These are phyloP conservation scores for Sphagnum tenellum DNA, from an alignment of 225 moss, liverwort and hornwort species.

Conservation along the genomic window DNA sequence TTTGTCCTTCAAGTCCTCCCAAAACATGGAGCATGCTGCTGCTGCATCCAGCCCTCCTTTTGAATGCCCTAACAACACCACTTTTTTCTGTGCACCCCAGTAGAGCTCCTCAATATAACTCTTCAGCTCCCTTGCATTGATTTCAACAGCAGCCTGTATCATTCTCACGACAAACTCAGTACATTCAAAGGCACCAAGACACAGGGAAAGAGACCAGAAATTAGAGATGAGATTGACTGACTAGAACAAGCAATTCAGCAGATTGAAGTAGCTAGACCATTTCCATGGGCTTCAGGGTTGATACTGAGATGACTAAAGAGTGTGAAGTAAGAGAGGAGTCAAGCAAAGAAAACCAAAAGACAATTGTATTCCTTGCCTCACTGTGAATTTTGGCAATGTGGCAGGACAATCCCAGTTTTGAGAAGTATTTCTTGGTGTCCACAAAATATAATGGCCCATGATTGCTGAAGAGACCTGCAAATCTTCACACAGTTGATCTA, in stretches of 20 bases:
- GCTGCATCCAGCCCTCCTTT: conserved; percentile 99
- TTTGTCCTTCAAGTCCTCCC: conserved; percentile 89
- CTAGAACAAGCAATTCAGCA: too few relatives aligned
- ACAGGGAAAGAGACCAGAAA: too few relatives aligned
- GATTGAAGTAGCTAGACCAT: too few relatives aligned
- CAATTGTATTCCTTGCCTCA: conserved; percentile 35
- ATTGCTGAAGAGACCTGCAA: conserved; percentile 95
- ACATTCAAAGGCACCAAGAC: too few relatives aligned
- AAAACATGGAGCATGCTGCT: conserved; percentile 87
- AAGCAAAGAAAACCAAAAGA: too few relatives aligned
- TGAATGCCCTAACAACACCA: conserved; percentile 83
- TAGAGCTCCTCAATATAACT: conserved; percentile 83
- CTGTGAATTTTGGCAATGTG: conserved; percentile 93
- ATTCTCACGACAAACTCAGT: too few relatives aligned
- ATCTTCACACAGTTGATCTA: too few relatives aligned
- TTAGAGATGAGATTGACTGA: too few relatives aligned
- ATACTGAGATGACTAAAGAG: too few relatives aligned
- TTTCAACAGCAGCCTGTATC: conserved; percentile 52
- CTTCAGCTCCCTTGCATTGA: conserved; percentile 74
- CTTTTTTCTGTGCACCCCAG: conserved; percentile 80
- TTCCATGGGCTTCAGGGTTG: too few relatives aligned
- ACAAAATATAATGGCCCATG: conserved; percentile 98
- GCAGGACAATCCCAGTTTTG: conserved; percentile 81
- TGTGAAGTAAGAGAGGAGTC: too few relatives aligned
- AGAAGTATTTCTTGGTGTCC: conserved; percentile 88